A percentile compares a stretch with the other conserved stretches of the same genome.
Evolutionary conservation across 164 flowering plant genomes (phyloP).

Genomic region (Euptelea pleiosperma): DNA sequence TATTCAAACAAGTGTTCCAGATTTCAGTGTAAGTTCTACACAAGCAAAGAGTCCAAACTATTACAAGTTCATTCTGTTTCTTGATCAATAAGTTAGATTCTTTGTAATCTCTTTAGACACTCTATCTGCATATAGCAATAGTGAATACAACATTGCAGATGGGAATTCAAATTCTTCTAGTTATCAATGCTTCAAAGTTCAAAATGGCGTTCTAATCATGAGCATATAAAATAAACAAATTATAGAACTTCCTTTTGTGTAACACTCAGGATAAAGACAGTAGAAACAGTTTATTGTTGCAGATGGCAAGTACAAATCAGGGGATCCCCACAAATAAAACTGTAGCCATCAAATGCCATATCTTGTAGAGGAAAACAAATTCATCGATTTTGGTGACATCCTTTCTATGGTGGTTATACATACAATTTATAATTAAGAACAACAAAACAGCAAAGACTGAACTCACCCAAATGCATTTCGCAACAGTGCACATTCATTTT

Average conservation of each 20-base stretch:
- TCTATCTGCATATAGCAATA: not conserved
- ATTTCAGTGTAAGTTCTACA: too few species aligned
- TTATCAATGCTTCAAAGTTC: too few species aligned
- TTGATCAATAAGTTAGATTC: too few species aligned
- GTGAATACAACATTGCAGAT: not conserved
- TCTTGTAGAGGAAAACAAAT: not conserved
- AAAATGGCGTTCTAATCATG: not conserved
- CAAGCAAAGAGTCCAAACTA: too few species aligned
- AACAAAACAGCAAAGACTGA: slow-evolving; percentile 4
- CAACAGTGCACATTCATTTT: slow-evolving; percentile 78
- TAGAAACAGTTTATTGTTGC: too few species aligned
- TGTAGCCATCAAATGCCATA: not conserved
- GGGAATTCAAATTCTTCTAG: too few species aligned
- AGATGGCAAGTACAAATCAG: not conserved
- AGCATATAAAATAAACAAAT: not conserved
- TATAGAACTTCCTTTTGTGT: too few species aligned
- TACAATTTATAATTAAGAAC: not conserved
- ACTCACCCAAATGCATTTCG: slow-evolving; percentile 78
- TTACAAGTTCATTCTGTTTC: too few species aligned
- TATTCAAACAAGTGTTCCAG: too few species aligned
- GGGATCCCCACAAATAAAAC: not conserved
- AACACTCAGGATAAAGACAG: too few species aligned
- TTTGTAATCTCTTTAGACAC: too few species aligned
- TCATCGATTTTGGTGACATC: not conserved
- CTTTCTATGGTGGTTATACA: not conserved